phyloP scores from a whole-genome alignment of 2,329 filamentous ascomycete genomes.

The Penicillium sp. region DNA sequence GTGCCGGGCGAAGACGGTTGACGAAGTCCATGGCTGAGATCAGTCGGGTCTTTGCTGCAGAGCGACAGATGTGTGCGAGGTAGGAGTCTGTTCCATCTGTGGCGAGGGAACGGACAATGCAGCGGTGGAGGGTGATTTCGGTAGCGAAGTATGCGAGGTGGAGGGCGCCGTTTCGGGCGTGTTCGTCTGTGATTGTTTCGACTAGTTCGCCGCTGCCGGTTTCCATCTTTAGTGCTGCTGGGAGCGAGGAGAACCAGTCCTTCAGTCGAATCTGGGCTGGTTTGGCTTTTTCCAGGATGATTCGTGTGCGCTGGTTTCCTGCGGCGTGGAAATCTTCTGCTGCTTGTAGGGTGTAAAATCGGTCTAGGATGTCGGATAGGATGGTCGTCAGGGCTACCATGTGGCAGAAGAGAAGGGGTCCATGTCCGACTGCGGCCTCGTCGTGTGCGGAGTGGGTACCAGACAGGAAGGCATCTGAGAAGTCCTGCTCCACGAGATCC shows the following conservation, averaged over 20 bases:
- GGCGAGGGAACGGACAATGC: slow-evolving; percentile 79
- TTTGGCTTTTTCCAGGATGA: slow-evolving; percentile 54
- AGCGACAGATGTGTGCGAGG: slow-evolving; percentile 87
- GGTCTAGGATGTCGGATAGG: slow-evolving; percentile 52
- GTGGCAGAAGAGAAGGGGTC: slow-evolving; percentile 50
- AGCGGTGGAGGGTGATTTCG: slow-evolving; percentile 88
- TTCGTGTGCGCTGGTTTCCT: slow-evolving; percentile 47
- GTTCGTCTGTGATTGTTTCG: slow-evolving; percentile 42
- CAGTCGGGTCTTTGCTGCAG: slow-evolving; percentile 86
- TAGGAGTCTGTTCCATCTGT: slow-evolving; percentile 67
- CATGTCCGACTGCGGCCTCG: slow-evolving; percentile 39
- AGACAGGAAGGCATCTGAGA: slow-evolving; percentile 39
- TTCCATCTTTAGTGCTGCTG: slow-evolving; percentile 52
- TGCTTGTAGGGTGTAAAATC: slow-evolving; percentile 53
- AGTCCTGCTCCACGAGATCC: slow-evolving; percentile 44
- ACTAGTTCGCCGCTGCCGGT: slow-evolving; percentile 46
- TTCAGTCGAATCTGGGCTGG: slow-evolving; percentile 55
- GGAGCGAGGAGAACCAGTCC: slow-evolving; percentile 54
- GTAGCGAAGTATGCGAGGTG: slow-evolving; percentile 92
- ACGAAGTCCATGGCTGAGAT: slow-evolving; percentile 98
- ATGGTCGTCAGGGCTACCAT: slow-evolving; percentile 56
- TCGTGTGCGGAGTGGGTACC: slow-evolving; percentile 30
- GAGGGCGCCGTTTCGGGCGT: slow-evolving; percentile 63
- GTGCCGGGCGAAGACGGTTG: slow-evolving; percentile 81
- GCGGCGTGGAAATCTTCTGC: slow-evolving; percentile 45